These are phyloP conservation scores for Flaveria sonorensis DNA, from an alignment of 129 eudicot genomes.

Conservation along the genomic window DNA sequence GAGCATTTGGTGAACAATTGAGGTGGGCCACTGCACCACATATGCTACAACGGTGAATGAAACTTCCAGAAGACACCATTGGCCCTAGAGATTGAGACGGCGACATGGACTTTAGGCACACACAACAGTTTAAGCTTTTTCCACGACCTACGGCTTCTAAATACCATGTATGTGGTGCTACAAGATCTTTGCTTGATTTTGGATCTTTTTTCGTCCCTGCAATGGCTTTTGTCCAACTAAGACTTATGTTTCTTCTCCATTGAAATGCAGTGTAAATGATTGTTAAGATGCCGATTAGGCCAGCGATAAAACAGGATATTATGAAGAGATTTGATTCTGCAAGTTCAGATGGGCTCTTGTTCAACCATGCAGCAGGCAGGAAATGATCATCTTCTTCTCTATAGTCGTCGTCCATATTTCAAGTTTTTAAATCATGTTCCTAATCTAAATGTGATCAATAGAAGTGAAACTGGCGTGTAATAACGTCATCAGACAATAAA, in stretches of 20 bases:
- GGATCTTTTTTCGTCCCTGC: conserved; percentile 95
- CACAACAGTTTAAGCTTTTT: conserved; percentile 82
- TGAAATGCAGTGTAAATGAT: conserved; percentile 91
- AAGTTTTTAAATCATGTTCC: conserved; percentile 20
- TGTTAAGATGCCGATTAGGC: conserved; percentile 81
- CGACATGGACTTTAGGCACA: conserved; percentile 66
- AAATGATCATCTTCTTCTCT: conserved; percentile 60
- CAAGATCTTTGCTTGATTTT: conserved; percentile 66
- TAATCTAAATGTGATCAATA: background rate
- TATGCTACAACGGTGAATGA: conserved; percentile 75
- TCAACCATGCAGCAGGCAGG: conserved; percentile 60
- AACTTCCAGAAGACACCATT: conserved; percentile 48
- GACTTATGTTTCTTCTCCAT: conserved; percentile 96
- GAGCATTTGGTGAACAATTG: conserved; percentile 61
- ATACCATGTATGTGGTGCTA: conserved; percentile 80
- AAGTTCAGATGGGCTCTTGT: conserved; percentile 56
- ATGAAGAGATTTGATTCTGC: conserved; percentile 71
- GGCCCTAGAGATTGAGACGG: conserved; percentile 58
- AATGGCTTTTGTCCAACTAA: conserved; percentile 97
- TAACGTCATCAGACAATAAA: conserved; percentile 18
- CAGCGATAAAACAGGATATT: conserved; percentile 81
- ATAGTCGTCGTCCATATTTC: conserved; percentile 77
- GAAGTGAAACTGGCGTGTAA: background rate
- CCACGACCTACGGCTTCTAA: conserved; percentile 79
- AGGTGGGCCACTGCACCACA: conserved; percentile 88